Percentiles rank a stretch among this genome's conserved stretches.
These are phyloP conservation scores for Pseudocercospora vitis DNA, from an alignment of 2,329 filamentous ascomycete species.

Conservation along the genomic window DNA sequence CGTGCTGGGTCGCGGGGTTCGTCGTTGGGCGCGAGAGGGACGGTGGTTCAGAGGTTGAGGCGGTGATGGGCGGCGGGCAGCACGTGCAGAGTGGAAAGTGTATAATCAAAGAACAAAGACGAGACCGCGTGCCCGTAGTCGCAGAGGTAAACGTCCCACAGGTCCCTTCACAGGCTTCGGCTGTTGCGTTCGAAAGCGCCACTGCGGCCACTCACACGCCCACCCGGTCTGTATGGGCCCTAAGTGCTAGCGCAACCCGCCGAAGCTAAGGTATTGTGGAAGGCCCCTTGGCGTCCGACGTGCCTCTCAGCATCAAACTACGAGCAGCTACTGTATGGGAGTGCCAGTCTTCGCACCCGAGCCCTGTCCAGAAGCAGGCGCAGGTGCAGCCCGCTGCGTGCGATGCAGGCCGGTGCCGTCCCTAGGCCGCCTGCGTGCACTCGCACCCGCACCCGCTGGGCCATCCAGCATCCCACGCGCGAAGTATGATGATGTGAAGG, in stretches of 20 bases:
- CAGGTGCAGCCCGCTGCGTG: constrained; percentile 1
- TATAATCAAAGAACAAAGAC: constrained; percentile 1
- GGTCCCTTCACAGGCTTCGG: not conserved
- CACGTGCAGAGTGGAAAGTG: constrained; percentile 18
- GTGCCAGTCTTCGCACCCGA: not conserved
- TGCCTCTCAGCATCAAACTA: not conserved
- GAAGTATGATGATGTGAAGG: not conserved
- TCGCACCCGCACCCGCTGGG: not conserved
- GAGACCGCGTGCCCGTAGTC: not conserved
- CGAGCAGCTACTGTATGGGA: not conserved
- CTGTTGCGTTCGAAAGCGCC: constrained; percentile 9
- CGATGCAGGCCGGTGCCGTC: not conserved
- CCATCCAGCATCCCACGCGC: constrained; percentile 7
- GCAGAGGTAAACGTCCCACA: not conserved
- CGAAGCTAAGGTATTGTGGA: constrained; percentile 5
- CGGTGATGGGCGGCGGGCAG: constrained; percentile 1
- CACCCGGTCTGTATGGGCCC: not conserved
- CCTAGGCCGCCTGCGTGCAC: not conserved
- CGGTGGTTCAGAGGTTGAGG: not conserved
- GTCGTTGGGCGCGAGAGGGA: not conserved
- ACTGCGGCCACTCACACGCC: not conserved
- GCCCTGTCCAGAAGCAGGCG: not conserved
- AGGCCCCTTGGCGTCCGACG: constrained; percentile 1
- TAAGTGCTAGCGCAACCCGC: constrained; percentile 1
- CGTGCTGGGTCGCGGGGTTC: not conserved